Evolutionary conservation across 768 basidiomycete genomes (phyloP).

Genomic region (Cyclocybe cylindracea): DNA sequence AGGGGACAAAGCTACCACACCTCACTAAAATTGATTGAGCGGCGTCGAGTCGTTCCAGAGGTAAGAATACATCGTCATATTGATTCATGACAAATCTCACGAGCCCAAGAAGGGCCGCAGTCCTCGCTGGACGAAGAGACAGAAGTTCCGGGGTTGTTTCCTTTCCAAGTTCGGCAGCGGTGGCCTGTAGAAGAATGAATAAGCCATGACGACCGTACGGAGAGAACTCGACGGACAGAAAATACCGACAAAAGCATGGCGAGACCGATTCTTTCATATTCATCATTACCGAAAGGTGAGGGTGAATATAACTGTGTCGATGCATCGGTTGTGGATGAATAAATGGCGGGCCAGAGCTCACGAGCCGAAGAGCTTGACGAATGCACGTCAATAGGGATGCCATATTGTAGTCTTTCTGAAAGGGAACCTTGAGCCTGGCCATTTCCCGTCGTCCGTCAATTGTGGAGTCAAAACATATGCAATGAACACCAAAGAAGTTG

Average conservation of each 20-base stretch:
- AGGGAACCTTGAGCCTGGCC: not conserved
- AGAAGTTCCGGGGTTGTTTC: not conserved
- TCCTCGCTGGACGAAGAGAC: slow-evolving; percentile 48
- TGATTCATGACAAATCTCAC: slow-evolving; percentile 41
- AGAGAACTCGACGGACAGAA: slow-evolving; percentile 28
- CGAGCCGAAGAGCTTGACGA: slow-evolving; percentile 7
- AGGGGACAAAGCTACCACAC: slow-evolving; percentile 58
- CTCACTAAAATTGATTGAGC: slow-evolving; percentile 53
- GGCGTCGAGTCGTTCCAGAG: slow-evolving; percentile 15
- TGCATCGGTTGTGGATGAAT: slow-evolving; percentile 14
- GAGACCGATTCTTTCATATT: slow-evolving; percentile 24
- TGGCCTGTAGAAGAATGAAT: not conserved
- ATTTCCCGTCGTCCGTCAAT: slow-evolving; percentile 19
- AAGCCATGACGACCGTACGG: too few species aligned
- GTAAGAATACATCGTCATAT: slow-evolving; percentile 12
- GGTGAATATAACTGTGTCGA: slow-evolving; percentile 10
- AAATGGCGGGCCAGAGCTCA: slow-evolving; percentile 19
- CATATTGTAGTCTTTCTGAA: too few species aligned
- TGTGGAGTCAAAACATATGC: slow-evolving; percentile 53
- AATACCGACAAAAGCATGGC: slow-evolving; percentile 45
- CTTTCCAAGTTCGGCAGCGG: slow-evolving; percentile 1
- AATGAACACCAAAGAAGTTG: slow-evolving; percentile 55
- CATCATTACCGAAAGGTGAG: not conserved
- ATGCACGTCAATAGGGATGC: not conserved
- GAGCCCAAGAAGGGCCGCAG: slow-evolving; percentile 43